phyloP scores from a whole-genome alignment of 495 filamentous ascomycete genomes.

The Penicillium cosmopolitanum region DNA sequence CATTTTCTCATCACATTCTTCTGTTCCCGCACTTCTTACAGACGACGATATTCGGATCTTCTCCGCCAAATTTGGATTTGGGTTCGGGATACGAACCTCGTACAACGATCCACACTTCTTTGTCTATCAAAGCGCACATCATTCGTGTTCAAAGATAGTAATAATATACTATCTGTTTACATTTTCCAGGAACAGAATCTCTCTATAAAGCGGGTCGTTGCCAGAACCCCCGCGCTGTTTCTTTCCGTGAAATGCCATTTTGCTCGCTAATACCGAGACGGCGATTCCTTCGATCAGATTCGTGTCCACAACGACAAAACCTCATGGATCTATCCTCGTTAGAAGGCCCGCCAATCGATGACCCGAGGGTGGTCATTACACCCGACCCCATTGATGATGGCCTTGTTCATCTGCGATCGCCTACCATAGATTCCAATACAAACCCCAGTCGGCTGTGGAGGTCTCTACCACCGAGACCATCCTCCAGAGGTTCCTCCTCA shows the following conservation, averaged over 20 bases:
- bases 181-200: neutral
- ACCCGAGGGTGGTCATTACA: conserved; percentile 17
- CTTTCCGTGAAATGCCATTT: neutral
- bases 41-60: neutral
- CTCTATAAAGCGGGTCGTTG: neutral
- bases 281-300: neutral
- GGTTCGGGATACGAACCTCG: conserved; percentile 21
- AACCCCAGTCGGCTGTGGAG: conserved; percentile 20
- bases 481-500: conserved; percentile 14
- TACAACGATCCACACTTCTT: conserved; percentile 16
- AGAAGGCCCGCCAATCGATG: conserved; percentile 20
- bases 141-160: conserved; percentile 22
- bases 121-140: conserved; percentile 13
- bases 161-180: conserved; percentile 9
- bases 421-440: conserved; percentile 13
- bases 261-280: conserved; percentile 1
- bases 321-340: conserved; percentile 17
- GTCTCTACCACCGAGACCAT: conserved; percentile 22
- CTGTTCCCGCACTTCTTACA: no score
- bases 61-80: conserved; percentile 2
- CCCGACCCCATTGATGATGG: conserved; percentile 4
- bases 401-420: conserved; percentile 10
- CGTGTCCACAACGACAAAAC: neutral
- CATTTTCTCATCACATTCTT: neutral
- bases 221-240: neutral